These are phyloP conservation scores for Cyberlindnera americana DNA, from an alignment of 805 yeast species.

Conservation along the genomic window DNA sequence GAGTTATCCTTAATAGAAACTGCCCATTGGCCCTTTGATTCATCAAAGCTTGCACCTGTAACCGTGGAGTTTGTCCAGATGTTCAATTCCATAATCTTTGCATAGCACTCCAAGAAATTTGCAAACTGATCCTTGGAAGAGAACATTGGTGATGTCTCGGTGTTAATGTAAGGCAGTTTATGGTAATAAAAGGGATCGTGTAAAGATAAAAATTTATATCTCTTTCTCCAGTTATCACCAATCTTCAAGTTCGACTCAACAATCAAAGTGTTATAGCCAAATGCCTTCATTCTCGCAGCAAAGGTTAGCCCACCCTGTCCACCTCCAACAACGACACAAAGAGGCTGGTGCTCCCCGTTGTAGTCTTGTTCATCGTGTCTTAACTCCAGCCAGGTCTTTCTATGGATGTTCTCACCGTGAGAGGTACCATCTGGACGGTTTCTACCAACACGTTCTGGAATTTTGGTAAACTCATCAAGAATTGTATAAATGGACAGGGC, in stretches of 20 bases:
- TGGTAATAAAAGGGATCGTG: conserved; percentile 46
- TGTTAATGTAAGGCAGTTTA: conserved; percentile 38
- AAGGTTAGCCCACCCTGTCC: conserved; percentile 43
- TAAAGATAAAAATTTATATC: conserved; percentile 41
- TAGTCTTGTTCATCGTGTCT: conserved; percentile 30
- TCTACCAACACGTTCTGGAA: conserved; percentile 32
- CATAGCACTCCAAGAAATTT: conserved; percentile 40
- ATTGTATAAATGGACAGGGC: conserved; percentile 33
- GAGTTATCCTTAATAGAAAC: conserved; percentile 31
- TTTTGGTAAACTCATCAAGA: conserved; percentile 31
- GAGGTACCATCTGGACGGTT: conserved; percentile 35
- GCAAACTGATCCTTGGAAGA: conserved; percentile 44
- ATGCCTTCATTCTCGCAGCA: conserved; percentile 40
- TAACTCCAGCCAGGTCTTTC: conserved; percentile 38
- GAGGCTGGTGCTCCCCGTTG: conserved; percentile 35
- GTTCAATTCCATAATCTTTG: conserved; percentile 38
- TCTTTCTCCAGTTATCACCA: conserved; percentile 46
- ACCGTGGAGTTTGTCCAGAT: conserved; percentile 34
- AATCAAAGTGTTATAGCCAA: conserved; percentile 39
- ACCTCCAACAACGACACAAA: conserved; percentile 44
- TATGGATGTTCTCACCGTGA: conserved; percentile 37
- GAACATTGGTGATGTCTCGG: conserved; percentile 40
- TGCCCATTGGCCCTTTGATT: conserved; percentile 30
- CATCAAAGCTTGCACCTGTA: conserved; percentile 31
- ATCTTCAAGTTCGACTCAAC: conserved; percentile 35